Evolutionary conservation across 768 basidiomycete genomes (phyloP).

Genomic region (Serendipita sp.): DNA sequence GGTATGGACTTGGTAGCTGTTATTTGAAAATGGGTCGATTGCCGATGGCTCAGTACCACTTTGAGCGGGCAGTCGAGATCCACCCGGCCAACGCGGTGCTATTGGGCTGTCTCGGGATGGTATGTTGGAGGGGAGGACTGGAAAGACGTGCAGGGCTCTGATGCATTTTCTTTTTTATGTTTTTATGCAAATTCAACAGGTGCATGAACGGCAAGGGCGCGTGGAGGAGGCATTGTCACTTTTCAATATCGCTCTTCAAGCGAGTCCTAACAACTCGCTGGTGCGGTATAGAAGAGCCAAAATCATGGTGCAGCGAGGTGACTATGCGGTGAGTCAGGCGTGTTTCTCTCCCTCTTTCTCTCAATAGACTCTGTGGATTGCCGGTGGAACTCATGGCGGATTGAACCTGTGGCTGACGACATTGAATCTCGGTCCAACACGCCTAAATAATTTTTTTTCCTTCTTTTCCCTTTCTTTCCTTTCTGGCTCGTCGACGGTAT

Average conservation of each 20-base stretch:
- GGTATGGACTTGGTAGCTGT: constrained; percentile 98
- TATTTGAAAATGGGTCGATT: constrained; percentile 90
- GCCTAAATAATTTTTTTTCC: constrained; percentile 11
- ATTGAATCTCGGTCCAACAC: not conserved
- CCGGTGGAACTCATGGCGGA: not conserved
- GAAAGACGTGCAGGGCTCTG: not conserved
- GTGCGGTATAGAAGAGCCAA: constrained; percentile 89
- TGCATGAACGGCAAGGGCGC: constrained; percentile 74
- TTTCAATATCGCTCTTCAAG: constrained; percentile 64
- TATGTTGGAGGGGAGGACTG: constrained; percentile 28
- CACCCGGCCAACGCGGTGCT: constrained; percentile 93
- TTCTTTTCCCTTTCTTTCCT: constrained; percentile 9
- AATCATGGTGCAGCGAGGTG: constrained; percentile 70
- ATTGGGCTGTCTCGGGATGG: constrained; percentile 90
- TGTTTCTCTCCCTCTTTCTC: not conserved
- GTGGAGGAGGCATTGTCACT: constrained; percentile 56
- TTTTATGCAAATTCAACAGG: constrained; percentile 28
- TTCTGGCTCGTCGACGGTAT: constrained; percentile 14
- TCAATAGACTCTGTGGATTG: not conserved
- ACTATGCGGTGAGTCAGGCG: constrained; percentile 53
- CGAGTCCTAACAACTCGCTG: constrained; percentile 79
- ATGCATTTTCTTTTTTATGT: not conserved
- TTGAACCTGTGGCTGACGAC: constrained; percentile 1
- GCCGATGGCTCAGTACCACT: constrained; percentile 91
- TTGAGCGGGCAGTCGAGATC: constrained; percentile 78